These are phyloP conservation scores for Melastoma candidum DNA, from an alignment of 441 rosid species.

Conservation along the genomic window DNA sequence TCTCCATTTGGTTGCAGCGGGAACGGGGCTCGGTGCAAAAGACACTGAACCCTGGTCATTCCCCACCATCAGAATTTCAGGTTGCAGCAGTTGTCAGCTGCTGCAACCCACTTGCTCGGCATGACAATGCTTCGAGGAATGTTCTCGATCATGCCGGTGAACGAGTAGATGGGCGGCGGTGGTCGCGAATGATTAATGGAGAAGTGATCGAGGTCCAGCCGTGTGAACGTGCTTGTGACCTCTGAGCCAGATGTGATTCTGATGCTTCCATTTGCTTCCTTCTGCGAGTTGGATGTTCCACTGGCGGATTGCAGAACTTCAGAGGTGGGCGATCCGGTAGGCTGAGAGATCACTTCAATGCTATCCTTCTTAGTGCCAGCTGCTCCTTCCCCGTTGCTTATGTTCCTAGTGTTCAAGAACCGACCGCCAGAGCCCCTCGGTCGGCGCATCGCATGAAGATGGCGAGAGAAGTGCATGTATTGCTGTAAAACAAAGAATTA, in stretches of 20 bases:
- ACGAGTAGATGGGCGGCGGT: neutral
- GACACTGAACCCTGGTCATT: neutral
- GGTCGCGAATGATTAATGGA: slow-evolving; percentile 1
- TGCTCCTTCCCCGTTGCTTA: slow-evolving; percentile 18
- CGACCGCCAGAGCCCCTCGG: slow-evolving; percentile 90
- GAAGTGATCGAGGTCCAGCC: slow-evolving; percentile 5
- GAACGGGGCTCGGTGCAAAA: neutral
- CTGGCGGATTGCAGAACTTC: slow-evolving; percentile 66
- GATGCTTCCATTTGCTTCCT: slow-evolving; percentile 6
- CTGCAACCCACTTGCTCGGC: slow-evolving; percentile 11
- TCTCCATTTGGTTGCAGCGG: slow-evolving; percentile 12
- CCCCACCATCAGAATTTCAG: slow-evolving; percentile 6
- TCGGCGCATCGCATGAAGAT: slow-evolving; percentile 85
- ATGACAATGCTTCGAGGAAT: neutral
- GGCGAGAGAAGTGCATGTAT: slow-evolving; percentile 84
- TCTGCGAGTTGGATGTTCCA: slow-evolving; percentile 42
- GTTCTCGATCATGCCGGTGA: slow-evolving; percentile 1
- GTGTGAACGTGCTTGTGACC: slow-evolving; percentile 9
- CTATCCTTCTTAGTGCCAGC: slow-evolving; percentile 23
- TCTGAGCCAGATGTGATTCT: neutral
- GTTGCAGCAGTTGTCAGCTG: slow-evolving; percentile 8
- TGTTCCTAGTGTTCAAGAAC: slow-evolving; percentile 57
- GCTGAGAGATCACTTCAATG: slow-evolving; percentile 20
- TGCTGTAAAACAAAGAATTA: slow-evolving; percentile 39
- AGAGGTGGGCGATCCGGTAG: slow-evolving; percentile 59